phyloP scores from a whole-genome alignment of 805 yeast genomes.

The Spathaspora gorwiae region DNA sequence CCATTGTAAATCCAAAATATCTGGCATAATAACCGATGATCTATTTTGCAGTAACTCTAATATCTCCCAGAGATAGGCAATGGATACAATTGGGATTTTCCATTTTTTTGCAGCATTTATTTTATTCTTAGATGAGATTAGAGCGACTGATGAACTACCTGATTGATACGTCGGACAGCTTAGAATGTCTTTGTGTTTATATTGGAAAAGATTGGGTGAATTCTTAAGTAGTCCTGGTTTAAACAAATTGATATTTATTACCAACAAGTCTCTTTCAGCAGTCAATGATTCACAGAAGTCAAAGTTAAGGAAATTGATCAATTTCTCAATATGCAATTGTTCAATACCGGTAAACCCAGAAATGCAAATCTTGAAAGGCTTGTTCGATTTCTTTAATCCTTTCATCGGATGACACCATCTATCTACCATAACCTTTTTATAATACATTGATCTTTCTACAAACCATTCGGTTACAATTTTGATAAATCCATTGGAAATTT shows the following conservation, averaged over 20 bases:
- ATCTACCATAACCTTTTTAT: constrained; percentile 46
- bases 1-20: constrained; percentile 46
- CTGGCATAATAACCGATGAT: constrained; percentile 25
- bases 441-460: constrained; percentile 67
- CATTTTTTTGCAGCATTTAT: constrained; percentile 55
- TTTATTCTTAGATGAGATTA: constrained; percentile 47
- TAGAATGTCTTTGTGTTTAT: constrained; percentile 26
- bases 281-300: constrained; percentile 46
- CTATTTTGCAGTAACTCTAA: constrained; percentile 27
- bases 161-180: constrained; percentile 30
- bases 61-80: constrained; percentile 52
- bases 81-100: constrained; percentile 54
- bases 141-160: constrained; percentile 22
- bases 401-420: constrained; percentile 59
- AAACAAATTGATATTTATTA: constrained; percentile 48
- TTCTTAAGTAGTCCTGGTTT: constrained; percentile 31
- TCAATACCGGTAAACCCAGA: constrained; percentile 81
- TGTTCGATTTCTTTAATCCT: constrained; percentile 22
- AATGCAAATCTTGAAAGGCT: constrained; percentile 41
- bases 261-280: constrained; percentile 49
- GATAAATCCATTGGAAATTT: constrained; percentile 16
- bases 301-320: constrained; percentile 53
- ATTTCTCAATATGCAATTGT: constrained; percentile 61
- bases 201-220: constrained; percentile 40
- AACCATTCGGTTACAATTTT: constrained; percentile 72